Base-by-base conservation (phyloP, 257 asterid genomes). In the Solanum tarapatanum region DNA sequence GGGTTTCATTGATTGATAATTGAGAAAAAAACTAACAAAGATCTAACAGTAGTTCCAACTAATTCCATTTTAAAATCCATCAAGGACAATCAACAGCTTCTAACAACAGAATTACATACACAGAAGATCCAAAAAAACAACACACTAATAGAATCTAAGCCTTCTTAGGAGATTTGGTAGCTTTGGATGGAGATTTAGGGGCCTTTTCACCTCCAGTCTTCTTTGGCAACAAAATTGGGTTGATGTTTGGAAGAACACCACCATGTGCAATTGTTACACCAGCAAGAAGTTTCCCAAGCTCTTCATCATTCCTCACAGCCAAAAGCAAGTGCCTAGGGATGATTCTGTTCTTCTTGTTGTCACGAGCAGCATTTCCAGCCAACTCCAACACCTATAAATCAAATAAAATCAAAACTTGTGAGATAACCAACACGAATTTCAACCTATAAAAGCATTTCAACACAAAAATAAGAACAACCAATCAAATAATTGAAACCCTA, bases 201-300 rank as follows among this genome's bases (percentile, higher is more conserved):
- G 66, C 62, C n/a, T n/a, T 41, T 2, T 39, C 74, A 35, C n/a
- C 28, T 1, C 37, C 64, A 11, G 82, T 64, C 86, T 85, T 88
- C 88, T 88, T 88, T 0, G 90, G 90, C 86, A 88, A 36, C 66
- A 88, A 33, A 26, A 88, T 23, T 28, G 90, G 88, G 88, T 88
- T 88, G 6, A 88, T 88, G 62, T 85, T 88, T 0, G 90, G 90
- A 48, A 88, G 19, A 55, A 88, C 90, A 5, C 90, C 90, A 13
- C 90, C 90, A 84, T 88, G 90, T 8, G 90, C 90, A 43, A 88
- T 84, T 5, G 90, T 88, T 37, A 88, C 90, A 4, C 90, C 90
- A 58, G 88, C 69, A 37, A 88, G 74, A 11, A 88, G 35, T 43
- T 88, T 88, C 16, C 88, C 90, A 0, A 88, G 30, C 83, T 88